Evolutionary conservation across 495 filamentous ascomycete species (phyloP), one percentile per base, ranked within the genome.

Genomic region (Penicillium cataractarum): DNA sequence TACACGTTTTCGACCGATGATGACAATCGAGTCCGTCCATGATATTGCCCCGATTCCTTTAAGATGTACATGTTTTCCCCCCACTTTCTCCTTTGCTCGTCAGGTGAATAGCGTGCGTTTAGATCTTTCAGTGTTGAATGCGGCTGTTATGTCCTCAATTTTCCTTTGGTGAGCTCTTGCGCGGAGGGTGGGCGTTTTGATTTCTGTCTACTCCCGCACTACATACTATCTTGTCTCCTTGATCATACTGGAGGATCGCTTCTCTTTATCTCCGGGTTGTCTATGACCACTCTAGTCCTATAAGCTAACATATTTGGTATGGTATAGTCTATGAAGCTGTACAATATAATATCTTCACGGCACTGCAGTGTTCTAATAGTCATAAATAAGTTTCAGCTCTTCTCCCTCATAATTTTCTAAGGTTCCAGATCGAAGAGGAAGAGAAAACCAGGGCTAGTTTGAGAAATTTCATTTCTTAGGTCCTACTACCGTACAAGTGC

Each of bases 61-160:
- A 73, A 74, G 65, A 71, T 76, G 76, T 77, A 76, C 71, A 78
- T 78, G 73, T 78, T 74, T 69, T 53, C 64, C 73, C 74, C 50
- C 55, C 61, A n/a, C 51, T 66, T 70, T 60, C 62, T 54, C 21
- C 46, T 37, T 66, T 64, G 57, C 62, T 63, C 61, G 49, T 61
- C 61, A 39, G 42, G 62, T 66, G 71, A 65, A 74, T 67, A 75
- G 69, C 71, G 63, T 69, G 65, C 63, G 62, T 64, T 68, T 71
- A 74, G 65, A 72, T 65, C 46, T 63, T 67, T 65, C 63, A 63
- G 32, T 59, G 50, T 56, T 56, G 53, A 63, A 52, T 64, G 62
- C 55, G 61, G 64, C 58, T 51, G 27, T 51, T 55, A 26, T 56
- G 48, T 69, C 61, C 29, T 21, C 48, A 60, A 39, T 59, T 57